These are phyloP conservation scores for Candida frijolesensis DNA, from an alignment of 1,139 yeast genomes.

Conservation along the genomic window DNA sequence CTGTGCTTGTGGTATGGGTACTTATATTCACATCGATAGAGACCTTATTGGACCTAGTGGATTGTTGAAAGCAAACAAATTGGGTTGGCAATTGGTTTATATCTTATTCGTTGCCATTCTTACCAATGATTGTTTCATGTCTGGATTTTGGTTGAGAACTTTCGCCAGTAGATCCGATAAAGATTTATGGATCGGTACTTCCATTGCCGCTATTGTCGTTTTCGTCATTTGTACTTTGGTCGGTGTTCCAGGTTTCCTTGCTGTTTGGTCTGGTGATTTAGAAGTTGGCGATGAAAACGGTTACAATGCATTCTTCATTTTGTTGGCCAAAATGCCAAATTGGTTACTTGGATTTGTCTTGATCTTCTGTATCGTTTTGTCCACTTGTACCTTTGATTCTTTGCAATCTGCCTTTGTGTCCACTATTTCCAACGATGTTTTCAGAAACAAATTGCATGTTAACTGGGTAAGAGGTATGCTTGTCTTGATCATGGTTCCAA, in stretches of 20 bases:
- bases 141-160: conserved; percentile 93
- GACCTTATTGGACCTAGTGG: conserved; percentile 66
- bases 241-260: conserved; percentile 83
- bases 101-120: conserved; percentile 84
- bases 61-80: conserved; percentile 58
- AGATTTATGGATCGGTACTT: conserved; percentile 75
- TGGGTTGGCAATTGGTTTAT: conserved; percentile 90
- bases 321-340: conserved; percentile 73
- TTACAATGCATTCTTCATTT: conserved; percentile 66
- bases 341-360: conserved; percentile 87
- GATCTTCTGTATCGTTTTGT: conserved; percentile 69
- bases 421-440: conserved; percentile 83
- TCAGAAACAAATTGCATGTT: conserved; percentile 74
- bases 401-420: conserved; percentile 89
- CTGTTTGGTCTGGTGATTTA: conserved; percentile 86
- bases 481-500: conserved; percentile 76
- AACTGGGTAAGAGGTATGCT: conserved; percentile 74
- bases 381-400: conserved; percentile 90
- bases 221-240: conserved; percentile 67
- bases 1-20: conserved; percentile 80
- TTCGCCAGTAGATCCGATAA: conserved; percentile 82
- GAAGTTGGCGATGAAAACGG: conserved; percentile 61
- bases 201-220: conserved; percentile 69
- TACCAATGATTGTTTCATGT: conserved; percentile 86
- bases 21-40: conserved; percentile 70